A percentile compares a stretch with the other conserved stretches of the same genome.
phyloP scores from a whole-genome alignment of 2,329 filamentous ascomycete genomes.

The Penicillium sp. region DNA sequence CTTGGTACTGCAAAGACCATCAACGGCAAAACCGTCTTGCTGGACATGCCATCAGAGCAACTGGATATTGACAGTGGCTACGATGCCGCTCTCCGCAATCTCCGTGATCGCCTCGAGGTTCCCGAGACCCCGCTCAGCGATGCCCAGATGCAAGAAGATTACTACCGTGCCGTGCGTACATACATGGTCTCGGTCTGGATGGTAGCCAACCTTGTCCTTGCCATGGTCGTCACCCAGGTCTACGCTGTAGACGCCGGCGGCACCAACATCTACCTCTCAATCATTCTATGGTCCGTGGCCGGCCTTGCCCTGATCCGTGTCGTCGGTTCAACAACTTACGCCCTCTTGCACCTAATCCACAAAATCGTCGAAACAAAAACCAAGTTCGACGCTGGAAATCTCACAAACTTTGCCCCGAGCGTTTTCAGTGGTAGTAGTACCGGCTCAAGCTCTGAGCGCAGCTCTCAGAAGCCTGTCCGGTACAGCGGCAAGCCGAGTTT shows the following conservation, averaged over 20 bases:
- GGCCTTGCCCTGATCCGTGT: constrained; percentile 83
- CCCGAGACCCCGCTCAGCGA: constrained; percentile 62
- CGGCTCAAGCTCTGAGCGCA: constrained; percentile 18
- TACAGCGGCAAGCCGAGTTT: constrained; percentile 36
- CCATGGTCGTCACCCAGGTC: constrained; percentile 87
- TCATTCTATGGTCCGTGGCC: constrained; percentile 92
- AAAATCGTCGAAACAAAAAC: constrained; percentile 83
- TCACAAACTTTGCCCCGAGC: constrained; percentile 28
- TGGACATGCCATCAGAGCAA: constrained; percentile 97
- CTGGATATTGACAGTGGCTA: constrained; percentile 97
- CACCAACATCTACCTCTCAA: constrained; percentile 84
- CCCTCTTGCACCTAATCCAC: constrained; percentile 79
- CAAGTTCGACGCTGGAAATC: constrained; percentile 49
- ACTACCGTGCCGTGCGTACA: constrained; percentile 94
- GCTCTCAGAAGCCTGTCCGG: constrained; percentile 20
- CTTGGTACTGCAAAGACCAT: constrained; percentile 80
- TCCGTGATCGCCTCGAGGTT: constrained; percentile 89
- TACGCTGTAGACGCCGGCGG: constrained; percentile 72
- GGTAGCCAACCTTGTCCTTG: constrained; percentile 84
- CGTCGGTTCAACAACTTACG: constrained; percentile 76
- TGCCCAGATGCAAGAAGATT: constrained; percentile 90
- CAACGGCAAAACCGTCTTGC: constrained; percentile 76
- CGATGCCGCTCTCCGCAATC: constrained; percentile 92
- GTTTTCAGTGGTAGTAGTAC: constrained; percentile 24
- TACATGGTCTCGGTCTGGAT: constrained; percentile 99